phyloP scores from a whole-genome alignment of 352 stramenopile genomes.

The Globisporangium parvum region DNA sequence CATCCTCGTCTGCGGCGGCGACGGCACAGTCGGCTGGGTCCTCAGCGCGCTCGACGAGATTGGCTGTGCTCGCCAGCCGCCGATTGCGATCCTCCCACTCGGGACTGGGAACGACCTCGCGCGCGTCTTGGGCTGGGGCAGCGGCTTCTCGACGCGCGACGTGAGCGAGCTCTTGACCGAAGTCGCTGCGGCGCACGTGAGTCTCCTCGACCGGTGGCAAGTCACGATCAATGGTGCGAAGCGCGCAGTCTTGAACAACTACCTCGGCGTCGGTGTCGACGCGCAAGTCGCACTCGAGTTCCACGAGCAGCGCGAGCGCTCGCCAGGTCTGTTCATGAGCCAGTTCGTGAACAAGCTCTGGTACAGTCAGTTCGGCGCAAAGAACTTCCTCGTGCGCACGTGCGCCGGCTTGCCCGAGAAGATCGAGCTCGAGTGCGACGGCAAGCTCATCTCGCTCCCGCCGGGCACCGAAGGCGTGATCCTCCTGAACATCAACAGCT shows the following conservation, averaged over 20 bases:
- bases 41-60: conserved; percentile 71
- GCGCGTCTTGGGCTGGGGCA: conserved; percentile 90
- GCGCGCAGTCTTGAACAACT: conserved; percentile 72
- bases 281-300: conserved; percentile 88
- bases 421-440: conserved; percentile 78
- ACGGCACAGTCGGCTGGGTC: conserved; percentile 94
- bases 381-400: conserved; percentile 83
- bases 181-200: conserved; percentile 68
- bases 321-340: conserved; percentile 85
- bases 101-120: conserved; percentile 96
- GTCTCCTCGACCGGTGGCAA: conserved; percentile 68
- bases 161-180: conserved; percentile 65
- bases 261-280: conserved; percentile 86
- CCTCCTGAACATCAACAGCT: conserved; percentile 87
- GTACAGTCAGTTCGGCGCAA: conserved; percentile 86
- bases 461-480: conserved; percentile 82
- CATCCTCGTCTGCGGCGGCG: conserved; percentile 93
- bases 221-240: conserved; percentile 70
- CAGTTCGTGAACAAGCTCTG: conserved; percentile 90
- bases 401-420: conserved; percentile 73
- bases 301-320: conserved; percentile 83
- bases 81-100: conserved; percentile 93
- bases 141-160: conserved; percentile 79
- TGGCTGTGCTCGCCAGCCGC: conserved; percentile 58
- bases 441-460: conserved; percentile 58